Conservation (phyloP, 805 yeast genomes). For the Clavispora asparagi region DNA sequence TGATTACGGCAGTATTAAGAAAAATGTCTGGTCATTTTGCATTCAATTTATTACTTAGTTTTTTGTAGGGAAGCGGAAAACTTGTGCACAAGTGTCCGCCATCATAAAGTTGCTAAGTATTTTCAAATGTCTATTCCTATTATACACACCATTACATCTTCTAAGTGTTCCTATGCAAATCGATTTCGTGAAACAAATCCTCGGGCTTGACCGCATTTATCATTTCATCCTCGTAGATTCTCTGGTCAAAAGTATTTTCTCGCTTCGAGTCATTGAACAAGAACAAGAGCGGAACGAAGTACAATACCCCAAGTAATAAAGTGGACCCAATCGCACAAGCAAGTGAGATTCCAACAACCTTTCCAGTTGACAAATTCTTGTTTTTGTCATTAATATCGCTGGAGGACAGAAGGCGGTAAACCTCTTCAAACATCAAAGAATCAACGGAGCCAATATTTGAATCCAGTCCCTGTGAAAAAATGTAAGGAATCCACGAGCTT, state of each 20-base stretch:
- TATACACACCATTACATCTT: not conserved
- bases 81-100: no score
- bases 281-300: slow-evolving; percentile 34
- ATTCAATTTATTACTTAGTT: no score
- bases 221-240: slow-evolving; percentile 42
- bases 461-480: slow-evolving; percentile 32
- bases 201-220: slow-evolving; percentile 40
- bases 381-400: slow-evolving; percentile 19
- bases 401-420: slow-evolving; percentile 31
- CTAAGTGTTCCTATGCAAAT: slow-evolving; percentile 31
- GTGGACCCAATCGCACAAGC: slow-evolving; percentile 44
- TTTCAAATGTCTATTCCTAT: not conserved
- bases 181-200: slow-evolving; percentile 41
- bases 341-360: slow-evolving; percentile 41
- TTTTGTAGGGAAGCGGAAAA: no score
- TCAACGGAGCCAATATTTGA: slow-evolving; percentile 23
- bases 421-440: slow-evolving; percentile 30
- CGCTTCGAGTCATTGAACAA: slow-evolving; percentile 24
- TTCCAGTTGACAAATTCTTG: slow-evolving; percentile 29
- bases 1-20: not conserved
- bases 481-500: slow-evolving; percentile 58
- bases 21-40: no score
- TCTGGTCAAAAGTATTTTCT: slow-evolving; percentile 19
- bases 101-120: not conserved
- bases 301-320: slow-evolving; percentile 35